phyloP scores from a whole-genome alignment of 176 grass and related monocot genomes.

The Miscanthus lutarioriparius region DNA sequence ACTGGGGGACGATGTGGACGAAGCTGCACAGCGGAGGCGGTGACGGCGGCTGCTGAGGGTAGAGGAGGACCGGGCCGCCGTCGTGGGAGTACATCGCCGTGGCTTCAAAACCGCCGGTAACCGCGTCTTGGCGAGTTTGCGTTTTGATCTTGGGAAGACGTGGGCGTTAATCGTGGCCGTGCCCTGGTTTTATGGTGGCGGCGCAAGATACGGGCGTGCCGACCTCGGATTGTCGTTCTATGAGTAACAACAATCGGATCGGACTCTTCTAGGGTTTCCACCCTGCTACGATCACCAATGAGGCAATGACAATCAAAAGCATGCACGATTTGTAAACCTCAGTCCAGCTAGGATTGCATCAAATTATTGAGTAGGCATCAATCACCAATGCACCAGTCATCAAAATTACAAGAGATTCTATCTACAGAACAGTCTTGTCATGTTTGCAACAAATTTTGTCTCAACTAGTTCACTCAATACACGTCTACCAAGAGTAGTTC shows the following conservation, averaged over 20 bases:
- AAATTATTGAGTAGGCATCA: conserved; percentile 4
- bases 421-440: conserved; percentile 31
- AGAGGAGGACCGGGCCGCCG: neutral
- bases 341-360: neutral
- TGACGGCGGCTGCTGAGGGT: neutral
- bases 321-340: neutral
- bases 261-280: neutral
- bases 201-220: neutral
- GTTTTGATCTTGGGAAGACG: neutral
- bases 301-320: neutral
- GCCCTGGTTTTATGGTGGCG: conserved; percentile 3
- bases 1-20: neutral
- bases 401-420: conserved; percentile 21
- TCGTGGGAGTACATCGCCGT: neutral
- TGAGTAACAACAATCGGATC: neutral
- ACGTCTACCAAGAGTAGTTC: neutral
- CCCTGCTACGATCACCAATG: neutral
- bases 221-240: neutral
- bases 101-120: neutral
- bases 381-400: conserved; percentile 21
- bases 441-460: neutral
- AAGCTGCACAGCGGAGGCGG: neutral
- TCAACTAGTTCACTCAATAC: neutral
- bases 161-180: neutral
- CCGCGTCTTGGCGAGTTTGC: neutral